Percentiles rank a stretch among this genome's conserved stretches.
phyloP scores from a whole-genome alignment of 1,139 yeast genomes.

The Saccharomyces pastorianus region DNA sequence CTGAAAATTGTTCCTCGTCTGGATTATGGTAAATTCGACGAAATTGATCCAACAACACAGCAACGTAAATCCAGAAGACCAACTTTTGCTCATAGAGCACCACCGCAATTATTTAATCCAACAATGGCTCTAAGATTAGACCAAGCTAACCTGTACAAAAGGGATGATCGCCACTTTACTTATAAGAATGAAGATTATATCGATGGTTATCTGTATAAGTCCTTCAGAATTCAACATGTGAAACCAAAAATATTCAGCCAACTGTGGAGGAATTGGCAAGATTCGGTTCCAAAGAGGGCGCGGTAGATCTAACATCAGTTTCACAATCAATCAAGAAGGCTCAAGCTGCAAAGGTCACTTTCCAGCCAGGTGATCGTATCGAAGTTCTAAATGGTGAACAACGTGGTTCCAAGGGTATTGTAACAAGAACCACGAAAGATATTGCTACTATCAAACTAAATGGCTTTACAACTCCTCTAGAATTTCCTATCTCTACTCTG shows the following conservation, averaged over 20 bases:
- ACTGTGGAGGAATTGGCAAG: constrained; percentile 79
- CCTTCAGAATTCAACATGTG: constrained; percentile 77
- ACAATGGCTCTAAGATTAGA: constrained; percentile 60
- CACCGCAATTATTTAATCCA: constrained; percentile 76
- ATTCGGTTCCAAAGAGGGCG: constrained; percentile 66
- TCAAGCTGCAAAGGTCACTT: constrained; percentile 46
- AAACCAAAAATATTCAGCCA: constrained; percentile 80
- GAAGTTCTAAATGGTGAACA: constrained; percentile 92
- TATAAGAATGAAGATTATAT: constrained; percentile 84
- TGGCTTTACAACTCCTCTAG: constrained; percentile 44
- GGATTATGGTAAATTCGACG: constrained; percentile 71
- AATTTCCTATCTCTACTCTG: constrained; percentile 71
- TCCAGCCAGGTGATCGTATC: constrained; percentile 92
- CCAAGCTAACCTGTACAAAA: constrained; percentile 52
- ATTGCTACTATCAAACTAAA: constrained; percentile 39
- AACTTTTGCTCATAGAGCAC: constrained; percentile 60
- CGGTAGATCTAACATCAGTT: constrained; percentile 75
- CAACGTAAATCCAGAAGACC: constrained; percentile 43
- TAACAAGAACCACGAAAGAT: constrained; percentile 44
- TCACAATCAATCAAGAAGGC: constrained; percentile 75
- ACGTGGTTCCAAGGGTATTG: constrained; percentile 78
- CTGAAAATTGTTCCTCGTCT: constrained; percentile 87
- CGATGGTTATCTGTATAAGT: constrained; percentile 81
- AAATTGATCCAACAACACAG: constrained; percentile 43
- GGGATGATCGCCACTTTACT: constrained; percentile 66